Evolutionary conservation across 208 protist species (phyloP).

Genomic region (Porcisia hertigi): DNA sequence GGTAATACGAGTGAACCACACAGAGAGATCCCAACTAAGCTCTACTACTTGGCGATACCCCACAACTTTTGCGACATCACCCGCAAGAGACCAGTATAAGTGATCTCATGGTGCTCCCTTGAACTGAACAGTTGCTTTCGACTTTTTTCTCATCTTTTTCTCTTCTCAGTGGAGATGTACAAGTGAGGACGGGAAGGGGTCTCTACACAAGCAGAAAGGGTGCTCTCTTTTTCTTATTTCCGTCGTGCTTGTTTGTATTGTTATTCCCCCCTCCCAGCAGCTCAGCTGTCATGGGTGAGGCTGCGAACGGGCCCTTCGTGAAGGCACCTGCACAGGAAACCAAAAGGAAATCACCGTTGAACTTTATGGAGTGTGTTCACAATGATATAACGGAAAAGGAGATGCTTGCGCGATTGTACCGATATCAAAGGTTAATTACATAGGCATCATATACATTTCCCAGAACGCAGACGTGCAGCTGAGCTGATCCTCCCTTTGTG

Average conservation of each 20-base stretch:
- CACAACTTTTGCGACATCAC: not conserved
- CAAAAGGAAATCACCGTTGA: not conserved
- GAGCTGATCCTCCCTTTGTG: not conserved
- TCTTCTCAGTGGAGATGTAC: no score
- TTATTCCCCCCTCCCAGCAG: not conserved
- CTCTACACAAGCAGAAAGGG: no score
- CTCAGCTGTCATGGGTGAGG: not conserved
- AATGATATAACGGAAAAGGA: not conserved
- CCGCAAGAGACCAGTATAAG: not conserved
- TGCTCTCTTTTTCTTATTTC: not conserved
- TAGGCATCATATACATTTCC: not conserved
- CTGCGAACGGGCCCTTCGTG: not conserved
- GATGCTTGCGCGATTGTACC: not conserved
- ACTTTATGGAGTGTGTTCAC: not conserved
- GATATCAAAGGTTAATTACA: not conserved
- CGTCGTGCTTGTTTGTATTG: not conserved
- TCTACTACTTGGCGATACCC: slow-evolving; percentile 1
- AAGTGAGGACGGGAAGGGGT: not conserved
- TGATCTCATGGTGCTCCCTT: no score
- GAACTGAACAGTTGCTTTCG: not conserved
- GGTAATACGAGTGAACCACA: no score
- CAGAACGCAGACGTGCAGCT: not conserved
- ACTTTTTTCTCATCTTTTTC: not conserved
- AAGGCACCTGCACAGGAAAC: not conserved
- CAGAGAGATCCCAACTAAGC: no score